These are phyloP conservation scores for Ogataea haglerorum DNA, from an alignment of 805 yeast species.

Conservation along the genomic window DNA sequence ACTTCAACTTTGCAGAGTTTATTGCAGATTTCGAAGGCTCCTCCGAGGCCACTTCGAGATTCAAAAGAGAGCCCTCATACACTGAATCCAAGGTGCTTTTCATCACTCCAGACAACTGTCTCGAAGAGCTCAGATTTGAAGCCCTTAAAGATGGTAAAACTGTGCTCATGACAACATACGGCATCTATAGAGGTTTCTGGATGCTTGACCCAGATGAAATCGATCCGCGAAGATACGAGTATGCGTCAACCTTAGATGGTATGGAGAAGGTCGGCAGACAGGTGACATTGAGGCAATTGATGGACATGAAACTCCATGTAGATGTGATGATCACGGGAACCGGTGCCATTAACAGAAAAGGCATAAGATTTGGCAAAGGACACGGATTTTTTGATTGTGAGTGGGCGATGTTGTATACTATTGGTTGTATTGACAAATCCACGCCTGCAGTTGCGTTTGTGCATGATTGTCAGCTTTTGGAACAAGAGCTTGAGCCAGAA, in stretches of 20 bases:
- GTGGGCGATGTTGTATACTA: constrained; percentile 32
- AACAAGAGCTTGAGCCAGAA: constrained; percentile 28
- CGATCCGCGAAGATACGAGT: constrained; percentile 16
- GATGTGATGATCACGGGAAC: constrained; percentile 32
- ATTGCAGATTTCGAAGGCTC: constrained; percentile 34
- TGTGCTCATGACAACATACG: constrained; percentile 31
- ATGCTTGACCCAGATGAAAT: constrained; percentile 23
- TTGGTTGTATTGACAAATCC: constrained; percentile 19
- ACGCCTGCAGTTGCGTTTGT: constrained; percentile 31
- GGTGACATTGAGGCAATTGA: constrained; percentile 19
- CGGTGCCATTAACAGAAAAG: constrained; percentile 31
- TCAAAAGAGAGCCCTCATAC: constrained; percentile 16
- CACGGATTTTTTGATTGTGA: constrained; percentile 33
- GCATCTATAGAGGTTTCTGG: constrained; percentile 31
- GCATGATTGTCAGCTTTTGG: constrained; percentile 31
- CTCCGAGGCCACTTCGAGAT: constrained; percentile 19
- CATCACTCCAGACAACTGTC: constrained; percentile 33
- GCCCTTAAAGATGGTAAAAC: constrained; percentile 25
- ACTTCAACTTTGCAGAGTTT: constrained; percentile 31
- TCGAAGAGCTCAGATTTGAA: constrained; percentile 27
- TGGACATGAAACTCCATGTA: constrained; percentile 14
- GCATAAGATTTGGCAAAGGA: constrained; percentile 32
- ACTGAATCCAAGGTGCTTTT: constrained; percentile 18
- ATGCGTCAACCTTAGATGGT: constrained; percentile 32
- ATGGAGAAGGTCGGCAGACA: constrained; percentile 28